These are phyloP conservation scores for Umbilicus rupestris DNA, from an alignment of 164 flowering plant genomes.

Conservation along the genomic window DNA sequence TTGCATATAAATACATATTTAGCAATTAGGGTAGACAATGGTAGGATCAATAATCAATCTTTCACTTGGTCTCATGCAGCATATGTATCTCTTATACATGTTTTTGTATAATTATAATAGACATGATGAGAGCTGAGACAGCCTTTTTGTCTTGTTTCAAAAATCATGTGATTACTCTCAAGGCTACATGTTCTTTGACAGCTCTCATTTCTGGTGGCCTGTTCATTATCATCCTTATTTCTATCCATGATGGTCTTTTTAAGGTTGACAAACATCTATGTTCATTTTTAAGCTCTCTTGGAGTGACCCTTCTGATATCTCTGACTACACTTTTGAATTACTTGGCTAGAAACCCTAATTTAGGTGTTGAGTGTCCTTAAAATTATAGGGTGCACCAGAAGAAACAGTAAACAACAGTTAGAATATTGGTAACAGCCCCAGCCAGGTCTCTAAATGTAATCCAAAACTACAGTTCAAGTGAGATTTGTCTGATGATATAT, in stretches of 20 bases:
- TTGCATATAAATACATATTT: not conserved
- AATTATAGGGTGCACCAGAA: too few species aligned
- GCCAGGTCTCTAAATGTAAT: too few species aligned
- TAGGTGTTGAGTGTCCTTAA: too few species aligned
- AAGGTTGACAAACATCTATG: not conserved
- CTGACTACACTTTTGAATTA: too few species aligned
- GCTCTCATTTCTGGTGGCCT: not conserved
- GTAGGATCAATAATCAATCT: not conserved
- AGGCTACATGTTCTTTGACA: not conserved
- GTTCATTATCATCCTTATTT: not conserved
- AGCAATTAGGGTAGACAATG: conserved; percentile 4
- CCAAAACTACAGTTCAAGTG: too few species aligned
- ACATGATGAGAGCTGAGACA: not conserved
- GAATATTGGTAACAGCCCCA: too few species aligned
- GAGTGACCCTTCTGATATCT: not conserved
- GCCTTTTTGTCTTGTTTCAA: not conserved
- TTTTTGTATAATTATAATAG: not conserved
- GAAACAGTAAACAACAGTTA: too few species aligned
- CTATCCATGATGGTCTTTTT: not conserved
- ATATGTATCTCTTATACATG: not conserved
- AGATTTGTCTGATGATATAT: too few species aligned
- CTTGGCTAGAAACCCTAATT: too few species aligned
- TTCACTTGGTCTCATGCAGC: not conserved
- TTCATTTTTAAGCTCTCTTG: too few species aligned
- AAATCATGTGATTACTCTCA: conserved; percentile 2